Conservation (phyloP, 257 asterid species). For the Handroanthus guayacan region DNA sequence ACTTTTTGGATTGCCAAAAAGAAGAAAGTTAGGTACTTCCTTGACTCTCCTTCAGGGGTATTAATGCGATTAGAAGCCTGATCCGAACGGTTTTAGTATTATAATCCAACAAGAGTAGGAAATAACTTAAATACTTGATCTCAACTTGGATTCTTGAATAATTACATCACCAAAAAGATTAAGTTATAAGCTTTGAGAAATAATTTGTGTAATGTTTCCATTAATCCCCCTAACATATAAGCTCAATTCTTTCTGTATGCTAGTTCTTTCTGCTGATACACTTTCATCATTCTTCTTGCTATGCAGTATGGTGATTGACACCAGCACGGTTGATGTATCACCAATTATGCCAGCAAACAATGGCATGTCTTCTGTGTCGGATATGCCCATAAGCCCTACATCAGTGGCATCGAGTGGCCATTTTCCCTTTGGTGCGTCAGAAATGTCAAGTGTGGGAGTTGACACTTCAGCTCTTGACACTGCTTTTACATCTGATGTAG, state of each 20-base stretch:
- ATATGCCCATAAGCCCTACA: constrained; percentile 74
- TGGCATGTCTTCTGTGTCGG: constrained; percentile 62
- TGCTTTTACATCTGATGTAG: constrained; percentile 71
- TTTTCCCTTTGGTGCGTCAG: constrained; percentile 73
- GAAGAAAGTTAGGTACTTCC: too few species aligned
- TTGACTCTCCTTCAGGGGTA: too few species aligned
- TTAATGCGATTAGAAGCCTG: too few species aligned
- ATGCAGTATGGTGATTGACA: constrained; percentile 55
- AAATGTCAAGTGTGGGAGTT: constrained; percentile 71
- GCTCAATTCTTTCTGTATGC: not conserved
- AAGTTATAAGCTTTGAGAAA: not conserved
- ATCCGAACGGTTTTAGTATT: too few species aligned
- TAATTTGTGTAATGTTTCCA: too few species aligned
- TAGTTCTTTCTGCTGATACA: constrained; percentile 1
- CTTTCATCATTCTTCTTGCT: constrained; percentile 4
- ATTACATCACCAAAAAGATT: too few species aligned
- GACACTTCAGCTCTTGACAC: constrained; percentile 70
- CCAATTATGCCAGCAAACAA: constrained; percentile 57
- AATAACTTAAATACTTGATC: not conserved
- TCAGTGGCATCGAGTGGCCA: constrained; percentile 79
- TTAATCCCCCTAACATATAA: not conserved
- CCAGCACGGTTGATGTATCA: constrained; percentile 48
- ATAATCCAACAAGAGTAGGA: too few species aligned
- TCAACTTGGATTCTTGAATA: not conserved
- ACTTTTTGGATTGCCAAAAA: not conserved